Conservation (phyloP, 169 alveolate species). For the Plasmodium knowlesi region DNA sequence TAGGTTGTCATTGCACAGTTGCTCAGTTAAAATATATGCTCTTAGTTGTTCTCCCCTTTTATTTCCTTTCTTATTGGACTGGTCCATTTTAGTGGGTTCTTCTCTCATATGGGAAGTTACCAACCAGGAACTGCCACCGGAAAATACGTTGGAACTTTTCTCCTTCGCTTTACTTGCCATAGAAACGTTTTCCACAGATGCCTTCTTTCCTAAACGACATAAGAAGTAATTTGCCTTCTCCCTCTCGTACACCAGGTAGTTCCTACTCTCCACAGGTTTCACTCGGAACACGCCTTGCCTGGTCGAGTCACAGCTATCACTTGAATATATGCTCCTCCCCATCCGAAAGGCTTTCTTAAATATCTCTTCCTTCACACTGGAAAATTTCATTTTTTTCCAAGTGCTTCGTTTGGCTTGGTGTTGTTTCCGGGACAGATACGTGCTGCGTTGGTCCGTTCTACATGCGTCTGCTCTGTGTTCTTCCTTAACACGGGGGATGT, state of each 20-base stretch:
- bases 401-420: not conserved
- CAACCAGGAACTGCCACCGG: not conserved
- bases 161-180: not conserved
- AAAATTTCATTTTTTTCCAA: slow-evolving; percentile 2
- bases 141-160: not conserved
- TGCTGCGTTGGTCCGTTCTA: not conserved
- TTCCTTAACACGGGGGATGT: not conserved
- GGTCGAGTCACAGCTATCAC: slow-evolving; percentile 30
- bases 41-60: not conserved
- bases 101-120: not conserved
- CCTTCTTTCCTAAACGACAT: not conserved
- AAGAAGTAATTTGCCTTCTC: not conserved
- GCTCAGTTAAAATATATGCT: not conserved
- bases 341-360: slow-evolving; percentile 28
- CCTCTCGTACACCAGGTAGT: slow-evolving; percentile 35
- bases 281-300: not conserved
- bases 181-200: not conserved
- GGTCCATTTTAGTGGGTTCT: not conserved
- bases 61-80: not conserved
- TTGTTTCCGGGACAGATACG: not conserved
- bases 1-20: not conserved
- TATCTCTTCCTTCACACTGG: not conserved
- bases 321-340: slow-evolving; percentile 25
- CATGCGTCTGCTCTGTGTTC: not conserved
- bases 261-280: slow-evolving; percentile 10